Conservation (phyloP, 1,284 basidiomycete species). For the Cystobasidium sp. region DNA sequence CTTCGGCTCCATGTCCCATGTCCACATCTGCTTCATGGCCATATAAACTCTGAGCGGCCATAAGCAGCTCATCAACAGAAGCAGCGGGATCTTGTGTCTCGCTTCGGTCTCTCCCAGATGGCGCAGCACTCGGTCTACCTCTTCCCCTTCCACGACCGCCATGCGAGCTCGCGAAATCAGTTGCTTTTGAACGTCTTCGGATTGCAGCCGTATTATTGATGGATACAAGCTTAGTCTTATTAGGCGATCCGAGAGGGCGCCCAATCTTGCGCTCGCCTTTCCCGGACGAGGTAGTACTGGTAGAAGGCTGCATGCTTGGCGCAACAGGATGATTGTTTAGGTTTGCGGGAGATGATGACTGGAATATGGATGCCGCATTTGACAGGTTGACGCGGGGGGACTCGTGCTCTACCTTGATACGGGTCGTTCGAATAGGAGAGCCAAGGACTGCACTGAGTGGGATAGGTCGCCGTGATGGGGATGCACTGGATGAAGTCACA, state of each 20-base stretch:
- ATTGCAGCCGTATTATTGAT: slow-evolving; percentile 16
- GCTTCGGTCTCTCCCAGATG: neutral
- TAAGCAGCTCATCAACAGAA: slow-evolving; percentile 5
- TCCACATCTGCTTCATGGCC: neutral
- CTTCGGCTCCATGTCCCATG: neutral
- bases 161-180: neutral
- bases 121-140: slow-evolving; percentile 5
- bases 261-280: slow-evolving; percentile 30
- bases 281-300: neutral
- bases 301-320: slow-evolving; percentile 6
- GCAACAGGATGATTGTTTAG: slow-evolving; percentile 1
- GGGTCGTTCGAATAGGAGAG: slow-evolving; percentile 22
- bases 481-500: neutral
- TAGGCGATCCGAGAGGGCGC: slow-evolving; percentile 34
- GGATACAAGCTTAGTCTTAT: slow-evolving; percentile 39
- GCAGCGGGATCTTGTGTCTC: neutral
- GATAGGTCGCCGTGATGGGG: neutral
- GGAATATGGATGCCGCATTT: slow-evolving; percentile 7
- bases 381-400: slow-evolving; percentile 5
- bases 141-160: slow-evolving; percentile 3
- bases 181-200: neutral
- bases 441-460: neutral
- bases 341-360: neutral
- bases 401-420: slow-evolving; percentile 6
- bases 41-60: neutral